A percentile compares a stretch with the other conserved stretches of the same genome.
phyloP scores from a whole-genome alignment of 768 basidiomycete genomes.

The Dictyophora rubrovolvata region DNA sequence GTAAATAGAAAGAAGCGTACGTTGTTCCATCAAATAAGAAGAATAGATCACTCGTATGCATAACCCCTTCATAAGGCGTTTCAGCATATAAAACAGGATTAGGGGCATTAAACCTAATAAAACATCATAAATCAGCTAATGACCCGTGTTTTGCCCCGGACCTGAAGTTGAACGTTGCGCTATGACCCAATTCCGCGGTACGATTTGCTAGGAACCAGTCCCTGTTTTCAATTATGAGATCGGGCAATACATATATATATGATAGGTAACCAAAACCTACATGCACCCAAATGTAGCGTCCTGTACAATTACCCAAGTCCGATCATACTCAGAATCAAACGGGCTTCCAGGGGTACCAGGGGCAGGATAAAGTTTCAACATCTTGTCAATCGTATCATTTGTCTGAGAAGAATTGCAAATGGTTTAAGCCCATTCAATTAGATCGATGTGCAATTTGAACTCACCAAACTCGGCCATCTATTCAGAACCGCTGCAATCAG shows the following conservation, averaged over 20 bases:
- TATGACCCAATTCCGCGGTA: constrained; percentile 18
- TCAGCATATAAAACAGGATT: constrained; percentile 28
- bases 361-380: constrained; percentile 28
- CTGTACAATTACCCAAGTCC: constrained; percentile 31
- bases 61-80: constrained; percentile 28
- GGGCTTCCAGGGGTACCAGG: constrained; percentile 25
- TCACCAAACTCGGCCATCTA: constrained; percentile 12
- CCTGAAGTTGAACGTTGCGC: constrained; percentile 29
- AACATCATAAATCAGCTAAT: background rate
- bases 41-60: constrained; percentile 36
- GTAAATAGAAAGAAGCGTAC: background rate
- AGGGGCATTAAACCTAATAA: constrained; percentile 32
- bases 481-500: constrained; percentile 21
- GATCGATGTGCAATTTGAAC: background rate
- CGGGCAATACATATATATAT: background rate
- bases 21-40: constrained; percentile 30
- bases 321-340: constrained; percentile 31
- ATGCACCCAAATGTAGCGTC: constrained; percentile 36
- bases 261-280: constrained; percentile 18
- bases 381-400: constrained; percentile 26
- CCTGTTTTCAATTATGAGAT: constrained; percentile 17
- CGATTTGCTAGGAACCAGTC: constrained; percentile 31
- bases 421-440: no score
- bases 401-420: constrained; percentile 17
- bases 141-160: constrained; percentile 9